A percentile compares a stretch with the other conserved stretches of the same genome.
Evolutionary conservation across 2,329 filamentous ascomycete species (phyloP).

Genomic region (Colletotrichum horii): DNA sequence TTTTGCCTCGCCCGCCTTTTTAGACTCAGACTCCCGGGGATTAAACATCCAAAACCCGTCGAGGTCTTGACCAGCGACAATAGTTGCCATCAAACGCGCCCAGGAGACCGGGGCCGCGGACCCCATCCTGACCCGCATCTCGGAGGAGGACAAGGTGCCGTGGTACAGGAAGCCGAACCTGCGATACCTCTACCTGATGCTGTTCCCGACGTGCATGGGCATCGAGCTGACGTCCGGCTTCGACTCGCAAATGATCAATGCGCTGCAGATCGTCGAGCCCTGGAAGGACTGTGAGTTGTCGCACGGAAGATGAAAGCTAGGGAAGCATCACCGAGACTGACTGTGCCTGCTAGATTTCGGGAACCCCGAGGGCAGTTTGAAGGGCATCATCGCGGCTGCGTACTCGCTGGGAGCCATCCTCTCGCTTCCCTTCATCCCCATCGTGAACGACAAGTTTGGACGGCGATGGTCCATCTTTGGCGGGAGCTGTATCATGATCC

Average conservation of each 20-base stretch:
- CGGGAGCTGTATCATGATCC: constrained; percentile 58
- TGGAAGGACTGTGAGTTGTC: constrained; percentile 39
- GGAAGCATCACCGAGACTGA: constrained; percentile 15
- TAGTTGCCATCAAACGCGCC: constrained; percentile 15
- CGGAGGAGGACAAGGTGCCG: constrained; percentile 42
- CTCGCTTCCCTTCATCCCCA: constrained; percentile 61
- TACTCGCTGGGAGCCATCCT: constrained; percentile 66
- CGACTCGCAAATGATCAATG: constrained; percentile 52
- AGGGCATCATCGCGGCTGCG: constrained; percentile 62
- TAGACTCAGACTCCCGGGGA: background rate
- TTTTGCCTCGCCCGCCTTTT: background rate
- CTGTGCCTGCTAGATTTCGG: constrained; percentile 42
- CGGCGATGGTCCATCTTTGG: constrained; percentile 62
- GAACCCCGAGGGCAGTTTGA: constrained; percentile 45
- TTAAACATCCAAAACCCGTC: background rate
- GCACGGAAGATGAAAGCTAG: background rate
- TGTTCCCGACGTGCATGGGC: constrained; percentile 66
- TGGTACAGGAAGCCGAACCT: constrained; percentile 68
- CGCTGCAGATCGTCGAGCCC: constrained; percentile 42
- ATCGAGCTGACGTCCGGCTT: constrained; percentile 59
- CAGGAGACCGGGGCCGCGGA: constrained; percentile 25
- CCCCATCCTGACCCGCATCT: constrained; percentile 34
- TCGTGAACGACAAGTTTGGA: constrained; percentile 60
- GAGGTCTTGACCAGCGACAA: background rate
- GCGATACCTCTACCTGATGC: constrained; percentile 58